Base-by-base conservation (phyloP, 192 early-diverging fungal species). In the Mortierella claussenii region DNA sequence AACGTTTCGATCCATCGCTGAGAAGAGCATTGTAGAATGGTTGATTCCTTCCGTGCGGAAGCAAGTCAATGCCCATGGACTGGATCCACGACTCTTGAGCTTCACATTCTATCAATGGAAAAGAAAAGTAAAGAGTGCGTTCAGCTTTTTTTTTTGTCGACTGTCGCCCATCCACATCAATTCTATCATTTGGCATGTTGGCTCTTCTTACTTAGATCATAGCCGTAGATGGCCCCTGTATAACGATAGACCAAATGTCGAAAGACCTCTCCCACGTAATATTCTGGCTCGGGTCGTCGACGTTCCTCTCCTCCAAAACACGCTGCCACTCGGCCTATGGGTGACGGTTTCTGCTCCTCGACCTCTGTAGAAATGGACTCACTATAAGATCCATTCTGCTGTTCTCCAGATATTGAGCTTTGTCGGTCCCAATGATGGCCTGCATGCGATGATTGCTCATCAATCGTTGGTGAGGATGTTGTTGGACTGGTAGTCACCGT, bases 251-350 rank as follows among this genome's bases (percentile, higher is more conserved):
- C 46, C 37, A 60, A 46, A 53, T 81, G 80, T 5, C 44, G 50
- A 60, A 81, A 78, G 2, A 81, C 80, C 27, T 69, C 73, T 7
- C 80, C 80, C 1, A 81, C 68, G 52, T 69, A 65, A 28, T 61
- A 81, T 34, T 46, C 43, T 23, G 80, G 80, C 46, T 69, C 76
- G 3, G 61, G 67, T 34, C 58, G 61, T 37, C 55, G 47, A 11
- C 59, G 54, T 21, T 52, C 65, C 11, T 50, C 65, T 18, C 55
- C 48, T 28, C 65, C 65, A 43, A 68, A 58, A 21, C 37, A 13
- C 17, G 54, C 10, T 8, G 26, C 30, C 6, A 58, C 30, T 18
- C 34, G 21, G 8, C 21, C 2, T 23, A 43, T 26, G 5, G 28
- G 26, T 7, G 11, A 23, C 9, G 6, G 13, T 10, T 21, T n/a